Base-by-base conservation (phyloP, 2,329 filamentous ascomycete genomes). In the Truncatella angustata region DNA sequence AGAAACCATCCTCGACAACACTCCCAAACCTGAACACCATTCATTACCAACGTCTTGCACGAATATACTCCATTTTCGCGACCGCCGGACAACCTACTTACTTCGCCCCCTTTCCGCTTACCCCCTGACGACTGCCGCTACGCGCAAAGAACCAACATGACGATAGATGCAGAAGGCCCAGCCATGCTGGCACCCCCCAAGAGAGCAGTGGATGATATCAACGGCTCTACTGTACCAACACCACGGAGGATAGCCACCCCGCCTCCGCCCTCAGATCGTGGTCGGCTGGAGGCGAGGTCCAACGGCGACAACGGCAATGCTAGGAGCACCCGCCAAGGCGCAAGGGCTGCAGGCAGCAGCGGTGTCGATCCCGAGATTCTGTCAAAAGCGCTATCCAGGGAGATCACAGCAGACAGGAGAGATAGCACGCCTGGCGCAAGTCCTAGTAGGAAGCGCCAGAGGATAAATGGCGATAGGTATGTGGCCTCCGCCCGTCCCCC, bases 401-500 rank as follows among this genome's bases (percentile, higher is more conserved):
- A 82, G 57, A 63, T 80, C n/a, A 73, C 76, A 54, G 71, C 71
- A 28, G 72, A 77, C 14, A 75, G 76, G 52, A 71, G 77, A 51
- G 78, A 82, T 50, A 78, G 76, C 56, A 78, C 79, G 1, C 75
- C 79, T 1, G 73, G 73, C 45, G 74, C 74, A 2, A 84, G 79
- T 57, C 81, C 81, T 34, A 78, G 77, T 64, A 72, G 81, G 60
- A 85, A 85, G 60, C 74, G 81, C 28, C 80, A 83, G 58, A 72
- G 81, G 51, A 80, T 85, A 57, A 81, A 84, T 56, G 81, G 77
- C 49, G 81, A 85, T 60, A 77, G 81, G 86, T 89, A 48, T 40
- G 43, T 39, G 21, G 16, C 24, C 20, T 18, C 10, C 24, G 21
- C 21, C 6, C 3, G 14, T 44, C n/a, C 2, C 10, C 20, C 16